Evolutionary conservation across 1,284 basidiomycete genomes (phyloP).

Genomic region (Lentinula novae-zelandiae): DNA sequence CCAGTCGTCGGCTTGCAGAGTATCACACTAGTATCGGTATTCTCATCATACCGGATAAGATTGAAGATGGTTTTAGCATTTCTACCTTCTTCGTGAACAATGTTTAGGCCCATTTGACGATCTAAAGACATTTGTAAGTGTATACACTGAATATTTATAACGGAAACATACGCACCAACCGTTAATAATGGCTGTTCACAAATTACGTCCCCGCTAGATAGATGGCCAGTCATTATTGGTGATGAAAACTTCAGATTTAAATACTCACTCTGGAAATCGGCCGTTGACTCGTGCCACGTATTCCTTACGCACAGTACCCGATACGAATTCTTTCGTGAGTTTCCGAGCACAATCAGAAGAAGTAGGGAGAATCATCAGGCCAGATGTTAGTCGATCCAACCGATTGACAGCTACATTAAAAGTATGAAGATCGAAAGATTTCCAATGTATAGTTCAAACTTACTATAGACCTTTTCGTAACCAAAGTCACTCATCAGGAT

Average conservation of each 20-base stretch:
- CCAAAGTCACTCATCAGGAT: slow-evolving; percentile 86
- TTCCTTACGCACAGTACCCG: slow-evolving; percentile 82
- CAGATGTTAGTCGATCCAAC: slow-evolving; percentile 92
- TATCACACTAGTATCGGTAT: slow-evolving; percentile 84
- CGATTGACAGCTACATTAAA: slow-evolving; percentile 79
- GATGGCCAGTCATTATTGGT: background rate
- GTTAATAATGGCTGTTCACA: slow-evolving; percentile 90
- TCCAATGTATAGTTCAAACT: slow-evolving; percentile 26
- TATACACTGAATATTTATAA: background rate
- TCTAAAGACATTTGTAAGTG: slow-evolving; percentile 47
- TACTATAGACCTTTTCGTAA: slow-evolving; percentile 81
- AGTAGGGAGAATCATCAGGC: slow-evolving; percentile 92
- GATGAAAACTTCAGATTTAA: background rate
- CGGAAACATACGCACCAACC: slow-evolving; percentile 19
- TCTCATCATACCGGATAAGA: slow-evolving; percentile 79
- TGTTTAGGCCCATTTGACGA: slow-evolving; percentile 92
- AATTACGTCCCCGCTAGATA: slow-evolving; percentile 64
- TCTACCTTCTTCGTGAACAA: slow-evolving; percentile 94
- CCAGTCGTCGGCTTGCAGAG: slow-evolving; percentile 89
- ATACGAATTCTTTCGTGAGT: slow-evolving; percentile 80
- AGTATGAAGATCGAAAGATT: slow-evolving; percentile 2
- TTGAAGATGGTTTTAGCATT: slow-evolving; percentile 89
- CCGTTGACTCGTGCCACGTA: slow-evolving; percentile 87
- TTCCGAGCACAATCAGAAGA: slow-evolving; percentile 67
- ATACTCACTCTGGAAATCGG: slow-evolving; percentile 73